Conservation (phyloP, 805 yeast genomes). For the Kodamaea restingae region DNA sequence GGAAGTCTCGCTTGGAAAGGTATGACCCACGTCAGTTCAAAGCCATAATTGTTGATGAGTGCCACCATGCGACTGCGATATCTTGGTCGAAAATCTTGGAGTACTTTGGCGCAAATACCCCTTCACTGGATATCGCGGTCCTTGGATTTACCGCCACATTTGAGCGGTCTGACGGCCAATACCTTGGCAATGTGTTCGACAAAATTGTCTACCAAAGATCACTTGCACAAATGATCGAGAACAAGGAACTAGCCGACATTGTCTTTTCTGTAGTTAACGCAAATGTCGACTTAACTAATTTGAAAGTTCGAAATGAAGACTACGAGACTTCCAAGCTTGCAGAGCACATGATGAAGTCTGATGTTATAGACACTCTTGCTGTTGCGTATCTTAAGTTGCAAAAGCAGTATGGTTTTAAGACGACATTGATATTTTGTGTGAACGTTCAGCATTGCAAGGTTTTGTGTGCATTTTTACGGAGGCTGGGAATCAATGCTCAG, state of each 20-base stretch:
- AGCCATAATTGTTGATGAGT: conserved; percentile 81
- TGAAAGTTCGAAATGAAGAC: conserved; percentile 41
- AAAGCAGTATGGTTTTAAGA: conserved; percentile 39
- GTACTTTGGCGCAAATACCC: conserved; percentile 50
- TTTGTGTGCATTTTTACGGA: conserved; percentile 49
- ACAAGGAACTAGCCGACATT: conserved; percentile 68
- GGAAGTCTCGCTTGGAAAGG: conserved; percentile 42
- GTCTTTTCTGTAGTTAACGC: conserved; percentile 56
- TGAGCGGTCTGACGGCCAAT: conserved; percentile 66
- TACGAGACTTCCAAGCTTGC: conserved; percentile 52
- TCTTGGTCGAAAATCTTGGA: conserved; percentile 57
- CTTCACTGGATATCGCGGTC: conserved; percentile 47
- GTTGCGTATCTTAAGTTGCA: conserved; percentile 44
- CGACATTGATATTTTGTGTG: conserved; percentile 76
- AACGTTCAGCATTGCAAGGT: conserved; percentile 62
- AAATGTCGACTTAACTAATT: conserved; percentile 41
- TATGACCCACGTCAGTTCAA: conserved; percentile 62
- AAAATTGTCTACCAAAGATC: conserved; percentile 68
- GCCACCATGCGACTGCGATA: conserved; percentile 82
- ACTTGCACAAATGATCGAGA: conserved; percentile 60
- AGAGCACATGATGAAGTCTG: conserved; percentile 48
- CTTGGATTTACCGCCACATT: conserved; percentile 90
- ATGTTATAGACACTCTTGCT: conserved; percentile 54
- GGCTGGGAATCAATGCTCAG: conserved; percentile 63
- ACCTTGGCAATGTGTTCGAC: conserved; percentile 60